Evolutionary conservation across 2,329 filamentous ascomycete species (phyloP).

Genomic region (Bipolaris cookei): DNA sequence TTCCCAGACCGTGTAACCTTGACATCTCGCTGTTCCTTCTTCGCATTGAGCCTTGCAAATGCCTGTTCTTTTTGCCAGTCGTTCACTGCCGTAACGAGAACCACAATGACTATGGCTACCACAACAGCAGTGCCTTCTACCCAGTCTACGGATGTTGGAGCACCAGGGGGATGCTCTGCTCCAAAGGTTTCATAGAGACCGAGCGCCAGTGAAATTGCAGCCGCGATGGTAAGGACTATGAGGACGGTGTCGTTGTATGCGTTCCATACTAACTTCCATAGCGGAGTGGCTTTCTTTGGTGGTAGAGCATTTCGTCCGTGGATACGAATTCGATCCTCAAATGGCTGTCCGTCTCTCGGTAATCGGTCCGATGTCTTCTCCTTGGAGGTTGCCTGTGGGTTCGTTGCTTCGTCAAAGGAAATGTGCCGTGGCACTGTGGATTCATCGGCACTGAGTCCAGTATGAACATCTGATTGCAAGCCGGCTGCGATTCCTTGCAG

Average conservation of each 20-base stretch:
- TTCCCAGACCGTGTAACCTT: conserved; percentile 67
- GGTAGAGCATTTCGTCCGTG: conserved; percentile 68
- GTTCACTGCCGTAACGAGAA: conserved; percentile 47
- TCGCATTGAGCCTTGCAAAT: conserved; percentile 44
- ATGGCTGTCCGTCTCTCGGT: conserved; percentile 39
- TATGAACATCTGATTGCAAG: conserved; percentile 56
- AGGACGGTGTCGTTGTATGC: conserved; percentile 78
- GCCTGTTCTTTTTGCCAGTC: conserved; percentile 49
- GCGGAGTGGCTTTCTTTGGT: conserved; percentile 66
- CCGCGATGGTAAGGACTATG: conserved; percentile 71
- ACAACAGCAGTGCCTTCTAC: conserved; percentile 48
- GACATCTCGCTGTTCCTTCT: conserved; percentile 47
- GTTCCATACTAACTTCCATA: conserved; percentile 68
- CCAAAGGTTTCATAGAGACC: conserved; percentile 72
- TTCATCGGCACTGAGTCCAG: conserved; percentile 61
- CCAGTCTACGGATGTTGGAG: conserved; percentile 52
- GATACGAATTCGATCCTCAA: conserved; percentile 64
- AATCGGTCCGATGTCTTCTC: conserved; percentile 25
- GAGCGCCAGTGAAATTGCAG: conserved; percentile 70
- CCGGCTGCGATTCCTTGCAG: conserved; percentile 60
- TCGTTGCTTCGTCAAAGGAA: conserved; percentile 59
- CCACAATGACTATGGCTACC: conserved; percentile 48
- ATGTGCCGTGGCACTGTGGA: conserved; percentile 54
- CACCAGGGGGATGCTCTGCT: conserved; percentile 50
- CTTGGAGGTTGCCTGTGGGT: conserved; percentile 32